Evolutionary conservation across 2,329 filamentous ascomycete species (phyloP).

Genomic region (Bipolaris victoriae): DNA sequence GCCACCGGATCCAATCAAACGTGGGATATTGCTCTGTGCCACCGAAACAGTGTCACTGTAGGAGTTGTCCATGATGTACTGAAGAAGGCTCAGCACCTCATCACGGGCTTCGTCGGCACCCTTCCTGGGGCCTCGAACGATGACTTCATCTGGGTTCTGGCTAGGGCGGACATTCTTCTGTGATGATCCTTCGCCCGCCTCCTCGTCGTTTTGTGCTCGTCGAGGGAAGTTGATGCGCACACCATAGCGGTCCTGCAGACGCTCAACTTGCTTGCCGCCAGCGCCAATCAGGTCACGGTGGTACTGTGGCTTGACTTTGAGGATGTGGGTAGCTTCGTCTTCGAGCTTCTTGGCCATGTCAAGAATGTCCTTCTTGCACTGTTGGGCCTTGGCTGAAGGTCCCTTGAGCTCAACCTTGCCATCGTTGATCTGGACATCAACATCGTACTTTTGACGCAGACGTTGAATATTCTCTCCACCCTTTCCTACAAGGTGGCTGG

Average conservation of each 20-base stretch:
- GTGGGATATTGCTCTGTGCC: conserved; percentile 90
- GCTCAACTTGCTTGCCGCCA: conserved; percentile 85
- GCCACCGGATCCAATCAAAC: conserved; percentile 88
- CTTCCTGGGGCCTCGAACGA: conserved; percentile 88
- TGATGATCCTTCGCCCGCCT: conserved; percentile 69
- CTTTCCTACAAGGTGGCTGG: conserved; percentile 79
- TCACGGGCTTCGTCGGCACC: conserved; percentile 91
- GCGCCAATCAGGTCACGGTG: conserved; percentile 93
- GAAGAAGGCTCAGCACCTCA: conserved; percentile 85
- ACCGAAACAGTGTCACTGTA: conserved; percentile 80
- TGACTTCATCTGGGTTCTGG: conserved; percentile 86
- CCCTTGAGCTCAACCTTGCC: conserved; percentile 96
- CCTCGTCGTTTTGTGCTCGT: conserved; percentile 68
- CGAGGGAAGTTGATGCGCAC: conserved; percentile 97
- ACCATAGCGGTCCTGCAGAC: conserved; percentile 88
- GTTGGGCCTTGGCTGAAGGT: conserved; percentile 90
- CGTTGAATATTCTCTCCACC: conserved; percentile 72
- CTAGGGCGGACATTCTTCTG: conserved; percentile 65
- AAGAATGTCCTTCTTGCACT: conserved; percentile 81
- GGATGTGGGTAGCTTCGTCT: conserved; percentile 83
- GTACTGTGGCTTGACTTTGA: conserved; percentile 93
- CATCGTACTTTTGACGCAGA: conserved; percentile 71
- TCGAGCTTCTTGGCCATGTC: conserved; percentile 81
- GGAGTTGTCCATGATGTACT: conserved; percentile 89
- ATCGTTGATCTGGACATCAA: conserved; percentile 86